Conservation (phyloP, 805 yeast genomes). For the Kazachstania africana region DNA sequence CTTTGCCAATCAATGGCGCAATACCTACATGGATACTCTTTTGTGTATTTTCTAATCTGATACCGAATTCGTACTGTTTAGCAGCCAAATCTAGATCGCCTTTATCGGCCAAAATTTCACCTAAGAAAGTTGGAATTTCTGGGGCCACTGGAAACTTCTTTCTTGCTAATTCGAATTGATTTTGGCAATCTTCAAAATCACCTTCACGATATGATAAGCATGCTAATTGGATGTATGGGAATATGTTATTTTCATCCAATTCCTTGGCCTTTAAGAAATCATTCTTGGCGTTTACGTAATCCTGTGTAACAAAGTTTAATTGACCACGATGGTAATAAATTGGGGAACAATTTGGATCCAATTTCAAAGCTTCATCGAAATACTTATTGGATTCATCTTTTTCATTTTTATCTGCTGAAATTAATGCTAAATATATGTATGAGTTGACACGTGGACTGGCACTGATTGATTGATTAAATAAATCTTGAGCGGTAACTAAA, state of each 20-base stretch:
- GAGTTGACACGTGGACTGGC: constrained; percentile 71
- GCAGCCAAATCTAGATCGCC: constrained; percentile 63
- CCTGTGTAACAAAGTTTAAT: constrained; percentile 69
- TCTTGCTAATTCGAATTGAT: constrained; percentile 56
- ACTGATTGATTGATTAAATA: constrained; percentile 52
- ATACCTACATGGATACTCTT: constrained; percentile 68
- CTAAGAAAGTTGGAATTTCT: constrained; percentile 89
- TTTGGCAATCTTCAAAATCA: constrained; percentile 43
- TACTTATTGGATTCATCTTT: constrained; percentile 57
- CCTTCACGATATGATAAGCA: constrained; percentile 76
- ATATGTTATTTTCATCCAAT: constrained; percentile 63
- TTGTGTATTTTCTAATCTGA: constrained; percentile 61
- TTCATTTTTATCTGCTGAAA: constrained; percentile 64
- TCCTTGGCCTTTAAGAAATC: constrained; percentile 70
- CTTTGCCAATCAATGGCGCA: constrained; percentile 81
- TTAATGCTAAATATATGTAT: constrained; percentile 68
- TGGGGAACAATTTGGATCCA: constrained; percentile 67
- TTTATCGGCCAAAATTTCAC: constrained; percentile 81
- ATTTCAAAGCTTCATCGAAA: constrained; percentile 51
- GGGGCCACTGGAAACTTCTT: constrained; percentile 74
- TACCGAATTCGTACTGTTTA: constrained; percentile 77
- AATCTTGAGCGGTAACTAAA: constrained; percentile 48
- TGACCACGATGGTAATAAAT: constrained; percentile 92
- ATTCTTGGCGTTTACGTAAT: constrained; percentile 56
- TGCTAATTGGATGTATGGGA: constrained; percentile 84